A percentile compares a stretch with the other conserved stretches of the same genome.
Evolutionary conservation across 352 stramenopile species (phyloP).

Genomic region (Phytophthora pinifolia): DNA sequence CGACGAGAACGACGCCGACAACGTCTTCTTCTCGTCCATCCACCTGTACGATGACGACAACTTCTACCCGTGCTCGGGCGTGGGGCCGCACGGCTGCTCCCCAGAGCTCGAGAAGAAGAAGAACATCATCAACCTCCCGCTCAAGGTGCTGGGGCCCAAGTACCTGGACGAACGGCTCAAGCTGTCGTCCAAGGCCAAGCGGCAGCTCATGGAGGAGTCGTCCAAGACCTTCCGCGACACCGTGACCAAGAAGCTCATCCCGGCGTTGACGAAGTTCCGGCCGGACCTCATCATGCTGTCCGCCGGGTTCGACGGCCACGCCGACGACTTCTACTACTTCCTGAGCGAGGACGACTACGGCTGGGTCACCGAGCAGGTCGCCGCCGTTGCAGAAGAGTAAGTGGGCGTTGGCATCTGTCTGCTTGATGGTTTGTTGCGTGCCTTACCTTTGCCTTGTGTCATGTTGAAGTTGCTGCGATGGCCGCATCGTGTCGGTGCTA

Average conservation of each 20-base stretch:
- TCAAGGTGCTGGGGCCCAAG: conserved; percentile 49
- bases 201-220: conserved; percentile 47
- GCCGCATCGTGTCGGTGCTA: conserved; percentile 93
- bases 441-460: conserved; percentile 10
- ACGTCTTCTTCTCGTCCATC: conserved; percentile 69
- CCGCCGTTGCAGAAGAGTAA: conserved; percentile 92
- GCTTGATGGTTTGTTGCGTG: neutral
- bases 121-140: conserved; percentile 61
- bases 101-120: conserved; percentile 42
- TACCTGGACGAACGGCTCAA: conserved; percentile 63
- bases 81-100: conserved; percentile 47
- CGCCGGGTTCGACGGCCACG: conserved; percentile 67
- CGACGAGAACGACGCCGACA: conserved; percentile 59
- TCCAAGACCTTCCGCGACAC: conserved; percentile 48
- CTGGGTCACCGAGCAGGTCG: conserved; percentile 84
- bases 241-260: conserved; percentile 46
- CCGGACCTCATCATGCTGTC: conserved; percentile 72
- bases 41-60: conserved; percentile 64
- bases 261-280: conserved; percentile 44
- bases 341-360: conserved; percentile 86
- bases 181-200: conserved; percentile 55
- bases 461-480: conserved; percentile 75
- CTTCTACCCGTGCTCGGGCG: conserved; percentile 64
- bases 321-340: conserved; percentile 71
- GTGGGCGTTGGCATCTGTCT: conserved; percentile 13